phyloP scores from a whole-genome alignment of 495 filamentous ascomycete species.

The Tuber calosporum region DNA sequence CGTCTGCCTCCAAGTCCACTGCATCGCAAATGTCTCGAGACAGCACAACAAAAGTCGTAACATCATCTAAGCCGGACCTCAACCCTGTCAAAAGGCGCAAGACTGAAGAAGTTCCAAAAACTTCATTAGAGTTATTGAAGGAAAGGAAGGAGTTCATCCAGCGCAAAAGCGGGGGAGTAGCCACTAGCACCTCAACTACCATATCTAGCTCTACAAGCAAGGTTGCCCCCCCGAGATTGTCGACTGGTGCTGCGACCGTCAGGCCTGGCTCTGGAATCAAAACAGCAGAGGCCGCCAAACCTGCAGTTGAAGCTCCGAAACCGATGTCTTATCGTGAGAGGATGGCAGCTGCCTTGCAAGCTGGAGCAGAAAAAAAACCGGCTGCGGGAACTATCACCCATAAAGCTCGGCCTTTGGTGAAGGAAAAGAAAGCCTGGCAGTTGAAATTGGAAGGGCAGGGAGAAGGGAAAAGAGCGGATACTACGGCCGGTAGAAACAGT shows the following conservation, averaged over 20 bases:
- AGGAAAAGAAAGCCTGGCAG: slow-evolving; percentile 40
- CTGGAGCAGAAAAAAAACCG: slow-evolving; percentile 34
- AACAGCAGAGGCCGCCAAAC: slow-evolving; percentile 23
- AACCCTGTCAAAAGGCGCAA: slow-evolving; percentile 35
- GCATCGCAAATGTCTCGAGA: slow-evolving; percentile 16
- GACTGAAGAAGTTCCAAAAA: slow-evolving; percentile 25
- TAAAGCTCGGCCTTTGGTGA: slow-evolving; percentile 35
- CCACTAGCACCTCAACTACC: slow-evolving; percentile 4
- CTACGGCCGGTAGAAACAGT: slow-evolving; percentile 30
- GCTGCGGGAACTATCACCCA: slow-evolving; percentile 36
- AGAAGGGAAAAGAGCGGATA: slow-evolving; percentile 28
- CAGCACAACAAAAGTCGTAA: slow-evolving; percentile 18
- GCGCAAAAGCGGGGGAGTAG: slow-evolving; percentile 17
- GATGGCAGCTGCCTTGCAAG: slow-evolving; percentile 33
- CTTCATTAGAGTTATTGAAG: slow-evolving; percentile 29
- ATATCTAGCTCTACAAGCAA: slow-evolving; percentile 9
- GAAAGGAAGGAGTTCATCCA: slow-evolving; percentile 31
- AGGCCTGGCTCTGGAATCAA: slow-evolving; percentile 12
- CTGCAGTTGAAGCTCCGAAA: slow-evolving; percentile 14
- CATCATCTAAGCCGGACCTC: slow-evolving; percentile 29
- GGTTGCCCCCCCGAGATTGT: slow-evolving; percentile 21
- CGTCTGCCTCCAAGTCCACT: slow-evolving; percentile 18
- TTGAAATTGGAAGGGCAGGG: slow-evolving; percentile 37
- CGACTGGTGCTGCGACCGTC: slow-evolving; percentile 17
- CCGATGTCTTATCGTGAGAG: slow-evolving; percentile 14